Evolutionary conservation across 345 rosid species (phyloP).

Genomic region (Balakata baccata): DNA sequence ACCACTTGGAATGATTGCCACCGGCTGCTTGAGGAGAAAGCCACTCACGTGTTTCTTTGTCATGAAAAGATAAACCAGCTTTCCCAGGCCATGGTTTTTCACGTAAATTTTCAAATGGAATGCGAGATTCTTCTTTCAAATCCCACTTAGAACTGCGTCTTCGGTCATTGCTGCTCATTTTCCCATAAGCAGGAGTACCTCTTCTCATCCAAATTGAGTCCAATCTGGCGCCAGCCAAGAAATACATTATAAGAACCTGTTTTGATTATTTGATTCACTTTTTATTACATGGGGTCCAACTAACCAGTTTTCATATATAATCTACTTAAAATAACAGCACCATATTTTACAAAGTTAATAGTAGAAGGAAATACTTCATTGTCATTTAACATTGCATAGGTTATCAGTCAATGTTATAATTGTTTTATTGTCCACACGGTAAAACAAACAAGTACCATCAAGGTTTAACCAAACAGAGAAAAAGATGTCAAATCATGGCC

Average conservation of each 20-base stretch:
- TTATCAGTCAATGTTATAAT: not conserved
- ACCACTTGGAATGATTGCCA: constrained; percentile 48
- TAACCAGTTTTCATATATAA: not conserved
- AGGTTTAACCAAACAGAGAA: not conserved
- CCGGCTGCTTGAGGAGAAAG: constrained; percentile 42
- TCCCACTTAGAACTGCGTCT: constrained; percentile 81
- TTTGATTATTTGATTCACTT: not conserved
- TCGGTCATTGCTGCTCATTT: constrained; percentile 61
- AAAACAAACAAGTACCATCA: not conserved
- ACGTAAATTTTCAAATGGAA: constrained; percentile 36
- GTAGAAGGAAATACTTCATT: not conserved
- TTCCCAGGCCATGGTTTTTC: constrained; percentile 41
- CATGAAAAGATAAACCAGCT: constrained; percentile 37
- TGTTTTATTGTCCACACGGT: not conserved
- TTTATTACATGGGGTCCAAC: not conserved
- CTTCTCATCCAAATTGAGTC: constrained; percentile 19
- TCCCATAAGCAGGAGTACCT: constrained; percentile 17
- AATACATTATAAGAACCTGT: constrained; percentile 5
- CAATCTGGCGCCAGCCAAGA: constrained; percentile 16
- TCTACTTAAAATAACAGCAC: not conserved
- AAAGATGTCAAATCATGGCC: not conserved
- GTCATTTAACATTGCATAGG: not conserved
- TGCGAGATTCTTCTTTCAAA: constrained; percentile 54
- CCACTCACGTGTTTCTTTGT: constrained; percentile 48
- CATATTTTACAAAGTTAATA: not conserved